Evolutionary conservation across 2,329 filamentous ascomycete species (phyloP).

Genomic region (Lomentospora prolificans): DNA sequence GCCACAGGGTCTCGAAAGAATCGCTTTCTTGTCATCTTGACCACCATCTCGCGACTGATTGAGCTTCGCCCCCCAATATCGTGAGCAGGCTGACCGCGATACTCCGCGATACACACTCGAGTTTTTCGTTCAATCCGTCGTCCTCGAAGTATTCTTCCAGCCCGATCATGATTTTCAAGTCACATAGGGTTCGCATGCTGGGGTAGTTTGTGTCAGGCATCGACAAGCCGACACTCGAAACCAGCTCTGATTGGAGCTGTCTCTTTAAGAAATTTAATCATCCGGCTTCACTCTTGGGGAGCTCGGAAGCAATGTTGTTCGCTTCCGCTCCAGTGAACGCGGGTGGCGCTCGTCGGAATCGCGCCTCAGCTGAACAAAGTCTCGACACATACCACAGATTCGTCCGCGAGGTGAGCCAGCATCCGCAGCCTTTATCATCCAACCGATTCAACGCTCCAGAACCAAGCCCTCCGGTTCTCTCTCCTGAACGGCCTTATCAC

Average conservation of each 20-base stretch:
- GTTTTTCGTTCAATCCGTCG: not conserved
- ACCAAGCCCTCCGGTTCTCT: not conserved
- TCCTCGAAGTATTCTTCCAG: too few species aligned
- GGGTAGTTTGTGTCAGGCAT: not conserved
- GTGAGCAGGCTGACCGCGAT: too few species aligned
- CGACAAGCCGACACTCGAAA: not conserved
- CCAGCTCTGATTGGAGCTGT: not conserved
- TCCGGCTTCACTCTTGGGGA: not conserved
- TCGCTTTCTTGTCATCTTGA: too few species aligned
- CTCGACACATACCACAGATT: not conserved
- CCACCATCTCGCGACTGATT: too few species aligned
- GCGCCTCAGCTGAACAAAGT: not conserved
- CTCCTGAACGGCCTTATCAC: conserved; percentile 15
- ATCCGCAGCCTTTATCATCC: not conserved
- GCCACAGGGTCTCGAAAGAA: not conserved
- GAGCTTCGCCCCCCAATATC: too few species aligned
- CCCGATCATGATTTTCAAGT: not conserved
- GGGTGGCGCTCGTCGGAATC: not conserved
- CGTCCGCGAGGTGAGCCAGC: not conserved
- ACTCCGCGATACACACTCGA: not conserved
- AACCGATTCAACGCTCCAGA: not conserved
- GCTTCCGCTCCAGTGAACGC: not conserved
- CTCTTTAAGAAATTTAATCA: not conserved
- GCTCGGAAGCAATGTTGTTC: not conserved
- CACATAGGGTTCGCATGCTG: not conserved